phyloP scores from a whole-genome alignment of 495 filamentous ascomycete species.

The Neurospora sublineolata region DNA sequence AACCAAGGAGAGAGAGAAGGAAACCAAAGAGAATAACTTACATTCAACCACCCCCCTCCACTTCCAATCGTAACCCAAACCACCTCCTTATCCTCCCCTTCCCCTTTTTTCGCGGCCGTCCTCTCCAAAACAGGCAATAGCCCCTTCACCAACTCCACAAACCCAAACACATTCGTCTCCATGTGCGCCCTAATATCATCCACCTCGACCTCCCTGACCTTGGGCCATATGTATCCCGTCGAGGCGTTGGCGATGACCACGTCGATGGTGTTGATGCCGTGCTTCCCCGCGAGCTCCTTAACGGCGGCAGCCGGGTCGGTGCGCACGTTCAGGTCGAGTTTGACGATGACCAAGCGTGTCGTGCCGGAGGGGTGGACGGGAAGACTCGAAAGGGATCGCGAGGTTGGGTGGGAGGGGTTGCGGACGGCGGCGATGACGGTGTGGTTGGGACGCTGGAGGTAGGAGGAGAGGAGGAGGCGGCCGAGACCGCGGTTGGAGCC shows the following conservation, averaged over 20 bases:
- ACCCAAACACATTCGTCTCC: slow-evolving; percentile 19
- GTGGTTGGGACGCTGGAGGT: slow-evolving; percentile 19
- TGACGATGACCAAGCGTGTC: slow-evolving; percentile 16
- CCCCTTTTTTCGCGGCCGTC: not conserved
- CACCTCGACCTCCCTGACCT: slow-evolving; percentile 19
- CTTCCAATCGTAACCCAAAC: slow-evolving; percentile 24
- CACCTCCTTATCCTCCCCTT: slow-evolving; percentile 14
- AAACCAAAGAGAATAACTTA: slow-evolving; percentile 3
- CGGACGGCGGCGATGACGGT: slow-evolving; percentile 26
- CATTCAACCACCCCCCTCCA: slow-evolving; percentile 13
- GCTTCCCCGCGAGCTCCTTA: slow-evolving; percentile 3
- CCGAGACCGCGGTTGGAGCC: slow-evolving; percentile 25
- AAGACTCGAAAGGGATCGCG: slow-evolving; percentile 14
- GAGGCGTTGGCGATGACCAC: slow-evolving; percentile 23
- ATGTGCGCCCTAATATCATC: slow-evolving; percentile 21
- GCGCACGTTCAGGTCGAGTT: slow-evolving; percentile 16
- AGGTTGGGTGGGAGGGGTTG: slow-evolving; percentile 12
- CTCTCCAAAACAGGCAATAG: not conserved
- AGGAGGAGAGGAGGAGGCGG: slow-evolving; percentile 14
- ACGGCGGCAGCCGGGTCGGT: slow-evolving; percentile 12
- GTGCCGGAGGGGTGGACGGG: slow-evolving; percentile 7
- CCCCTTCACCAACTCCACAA: slow-evolving; percentile 4
- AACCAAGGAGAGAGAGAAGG: not conserved
- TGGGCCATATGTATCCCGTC: slow-evolving; percentile 16
- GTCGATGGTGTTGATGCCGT: slow-evolving; percentile 20